These are phyloP conservation scores for Chrysopogon serrulatus DNA, from an alignment of 176 grass and related monocot genomes.

Conservation along the genomic window DNA sequence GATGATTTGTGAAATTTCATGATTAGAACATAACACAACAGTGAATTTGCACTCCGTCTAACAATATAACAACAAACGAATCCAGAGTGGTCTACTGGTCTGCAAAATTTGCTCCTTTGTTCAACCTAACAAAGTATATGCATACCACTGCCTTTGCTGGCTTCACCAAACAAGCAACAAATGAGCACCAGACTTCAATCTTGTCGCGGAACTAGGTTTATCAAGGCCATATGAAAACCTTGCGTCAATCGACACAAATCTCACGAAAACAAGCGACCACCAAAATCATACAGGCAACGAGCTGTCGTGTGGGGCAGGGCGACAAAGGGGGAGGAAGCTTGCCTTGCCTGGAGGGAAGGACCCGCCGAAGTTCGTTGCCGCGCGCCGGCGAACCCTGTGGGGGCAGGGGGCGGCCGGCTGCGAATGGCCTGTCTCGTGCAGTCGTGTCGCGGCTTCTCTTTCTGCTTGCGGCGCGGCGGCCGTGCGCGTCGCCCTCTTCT, in stretches of 20 bases:
- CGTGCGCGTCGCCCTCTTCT: not conserved
- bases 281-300: not conserved
- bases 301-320: not conserved
- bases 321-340: not conserved
- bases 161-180: not conserved
- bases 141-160: too few relatives aligned
- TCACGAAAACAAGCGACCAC: not conserved
- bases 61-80: not conserved
- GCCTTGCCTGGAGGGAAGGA: not conserved
- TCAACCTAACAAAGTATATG: not conserved
- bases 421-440: not conserved
- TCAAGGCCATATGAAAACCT: not conserved
- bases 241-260: not conserved
- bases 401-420: not conserved
- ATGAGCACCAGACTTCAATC: not conserved
- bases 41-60: not conserved
- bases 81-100: not conserved
- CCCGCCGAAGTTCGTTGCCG: not conserved
- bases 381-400: not conserved
- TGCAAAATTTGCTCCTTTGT: not conserved
- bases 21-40: not conserved
- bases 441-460: not conserved
- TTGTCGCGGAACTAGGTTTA: not conserved
- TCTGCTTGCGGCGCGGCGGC: constrained; percentile 2
- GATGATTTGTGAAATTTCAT: not conserved